Conservation (phyloP, 164 flowering plant genomes). For the Chloranthus sessilifolius region DNA sequence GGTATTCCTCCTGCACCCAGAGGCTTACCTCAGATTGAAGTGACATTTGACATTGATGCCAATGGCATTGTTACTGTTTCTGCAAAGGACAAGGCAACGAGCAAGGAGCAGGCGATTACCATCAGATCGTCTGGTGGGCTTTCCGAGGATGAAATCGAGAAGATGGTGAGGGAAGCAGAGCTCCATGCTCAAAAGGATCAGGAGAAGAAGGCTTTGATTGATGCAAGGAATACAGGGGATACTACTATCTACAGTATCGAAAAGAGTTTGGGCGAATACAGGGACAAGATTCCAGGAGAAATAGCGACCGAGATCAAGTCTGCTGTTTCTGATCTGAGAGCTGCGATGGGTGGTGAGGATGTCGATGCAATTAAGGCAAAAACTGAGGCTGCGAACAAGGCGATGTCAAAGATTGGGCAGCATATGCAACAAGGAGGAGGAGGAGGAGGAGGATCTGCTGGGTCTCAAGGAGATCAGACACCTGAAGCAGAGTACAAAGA, state of each 20-base stretch:
- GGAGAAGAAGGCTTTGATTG: constrained; percentile 26
- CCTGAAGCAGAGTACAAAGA: constrained; percentile 25
- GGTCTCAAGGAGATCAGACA: constrained; percentile 20
- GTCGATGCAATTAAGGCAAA: constrained; percentile 24
- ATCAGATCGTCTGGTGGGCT: constrained; percentile 35
- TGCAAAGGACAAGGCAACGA: constrained; percentile 27
- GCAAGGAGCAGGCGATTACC: constrained; percentile 29
- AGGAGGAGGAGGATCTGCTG: constrained; percentile 4
- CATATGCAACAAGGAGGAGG: constrained; percentile 25
- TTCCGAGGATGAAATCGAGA: constrained; percentile 26
- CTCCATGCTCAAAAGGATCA: constrained; percentile 30
- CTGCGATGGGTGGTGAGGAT: constrained; percentile 24
- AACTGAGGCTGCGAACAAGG: constrained; percentile 31
- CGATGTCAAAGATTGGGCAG: constrained; percentile 31
- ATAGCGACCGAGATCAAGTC: constrained; percentile 20
- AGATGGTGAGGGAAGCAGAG: constrained; percentile 21
- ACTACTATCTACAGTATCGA: constrained; percentile 31
- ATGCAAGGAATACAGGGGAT: constrained; percentile 27
- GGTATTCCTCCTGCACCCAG: constrained; percentile 35
- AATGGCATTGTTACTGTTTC: constrained; percentile 34
- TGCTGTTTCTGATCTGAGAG: constrained; percentile 27
- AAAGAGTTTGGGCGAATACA: constrained; percentile 28
- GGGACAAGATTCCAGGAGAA: constrained; percentile 26
- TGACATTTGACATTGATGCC: constrained; percentile 31
- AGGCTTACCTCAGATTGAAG: constrained; percentile 31